Percentiles rank a stretch among this genome's conserved stretches.
Conservation (phyloP, 192 early-diverging fungal species). For the Backusella macrospora region DNA sequence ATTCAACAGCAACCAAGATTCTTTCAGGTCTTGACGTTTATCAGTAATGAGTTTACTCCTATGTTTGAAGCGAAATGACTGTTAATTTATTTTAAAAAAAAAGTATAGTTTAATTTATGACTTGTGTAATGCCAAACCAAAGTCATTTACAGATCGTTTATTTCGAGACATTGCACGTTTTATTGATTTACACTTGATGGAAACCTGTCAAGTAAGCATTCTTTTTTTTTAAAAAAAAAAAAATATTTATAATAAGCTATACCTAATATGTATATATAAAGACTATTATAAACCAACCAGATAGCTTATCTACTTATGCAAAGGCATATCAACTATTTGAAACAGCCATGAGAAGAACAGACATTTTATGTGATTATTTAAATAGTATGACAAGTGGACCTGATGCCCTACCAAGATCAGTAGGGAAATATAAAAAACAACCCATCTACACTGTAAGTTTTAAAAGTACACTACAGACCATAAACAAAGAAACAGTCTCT, state of each 20-base stretch:
- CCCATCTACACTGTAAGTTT: background rate
- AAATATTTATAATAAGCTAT: background rate
- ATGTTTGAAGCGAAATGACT: too few relatives aligned
- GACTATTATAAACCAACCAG: background rate
- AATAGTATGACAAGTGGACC: background rate
- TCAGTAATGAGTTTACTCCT: too few relatives aligned
- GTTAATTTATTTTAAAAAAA: too few relatives aligned
- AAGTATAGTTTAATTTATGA: constrained; percentile 8
- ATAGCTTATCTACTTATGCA: background rate
- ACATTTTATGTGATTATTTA: background rate
- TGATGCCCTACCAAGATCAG: background rate
- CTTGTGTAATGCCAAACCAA: constrained; percentile 7
- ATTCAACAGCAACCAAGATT: background rate
- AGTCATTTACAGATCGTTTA: constrained; percentile 5
- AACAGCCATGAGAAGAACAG: background rate
- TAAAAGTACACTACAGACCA: too few relatives aligned
- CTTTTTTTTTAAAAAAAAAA: too few relatives aligned
- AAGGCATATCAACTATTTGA: background rate
- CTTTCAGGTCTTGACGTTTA: background rate
- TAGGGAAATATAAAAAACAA: background rate
- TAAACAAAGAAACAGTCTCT: background rate
- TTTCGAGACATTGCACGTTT: background rate
- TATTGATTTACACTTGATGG: background rate
- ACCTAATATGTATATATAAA: background rate
- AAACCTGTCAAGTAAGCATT: background rate